These are phyloP conservation scores for Penicillium malachiteum DNA, from an alignment of 495 filamentous ascomycete species.

Conservation along the genomic window DNA sequence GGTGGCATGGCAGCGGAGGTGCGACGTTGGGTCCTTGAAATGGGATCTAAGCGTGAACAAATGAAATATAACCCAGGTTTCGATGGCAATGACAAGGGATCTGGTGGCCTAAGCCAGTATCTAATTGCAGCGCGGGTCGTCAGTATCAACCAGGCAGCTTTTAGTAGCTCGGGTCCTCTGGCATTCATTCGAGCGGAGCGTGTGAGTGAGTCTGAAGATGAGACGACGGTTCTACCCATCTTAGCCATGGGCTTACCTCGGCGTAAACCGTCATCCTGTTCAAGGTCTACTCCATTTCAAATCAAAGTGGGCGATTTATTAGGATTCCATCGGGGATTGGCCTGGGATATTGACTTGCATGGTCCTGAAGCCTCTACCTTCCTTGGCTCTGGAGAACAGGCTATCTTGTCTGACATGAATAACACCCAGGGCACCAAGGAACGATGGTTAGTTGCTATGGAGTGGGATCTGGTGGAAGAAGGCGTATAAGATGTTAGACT, in stretches of 20 bases:
- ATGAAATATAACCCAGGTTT: neutral
- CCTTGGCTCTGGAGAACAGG: neutral
- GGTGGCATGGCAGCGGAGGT: constrained; percentile 46
- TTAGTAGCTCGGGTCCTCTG: constrained; percentile 31
- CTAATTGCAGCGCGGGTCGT: constrained; percentile 21
- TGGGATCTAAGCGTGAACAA: constrained; percentile 35
- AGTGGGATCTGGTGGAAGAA: constrained; percentile 38
- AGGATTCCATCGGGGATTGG: constrained; percentile 33
- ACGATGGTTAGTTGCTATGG: constrained; percentile 39
- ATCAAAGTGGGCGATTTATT: constrained; percentile 27
- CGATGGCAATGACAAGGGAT: neutral
- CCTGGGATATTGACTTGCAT: constrained; percentile 35
- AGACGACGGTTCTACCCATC: constrained; percentile 15
- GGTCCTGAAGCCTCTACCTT: neutral
- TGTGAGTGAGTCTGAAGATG: neutral
- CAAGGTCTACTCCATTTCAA: neutral
- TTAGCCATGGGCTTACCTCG: constrained; percentile 34
- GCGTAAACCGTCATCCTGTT: constrained; percentile 6
- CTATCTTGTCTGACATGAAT: neutral
- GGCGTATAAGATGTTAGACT: neutral
- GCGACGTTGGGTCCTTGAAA: constrained; percentile 46
- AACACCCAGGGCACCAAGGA: neutral
- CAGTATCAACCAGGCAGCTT: constrained; percentile 15
- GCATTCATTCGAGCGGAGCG: constrained; percentile 28
- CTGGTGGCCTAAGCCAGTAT: constrained; percentile 19